phyloP scores from a whole-genome alignment of 1,284 basidiomycete species.

The Afroboletus lepidellus region DNA sequence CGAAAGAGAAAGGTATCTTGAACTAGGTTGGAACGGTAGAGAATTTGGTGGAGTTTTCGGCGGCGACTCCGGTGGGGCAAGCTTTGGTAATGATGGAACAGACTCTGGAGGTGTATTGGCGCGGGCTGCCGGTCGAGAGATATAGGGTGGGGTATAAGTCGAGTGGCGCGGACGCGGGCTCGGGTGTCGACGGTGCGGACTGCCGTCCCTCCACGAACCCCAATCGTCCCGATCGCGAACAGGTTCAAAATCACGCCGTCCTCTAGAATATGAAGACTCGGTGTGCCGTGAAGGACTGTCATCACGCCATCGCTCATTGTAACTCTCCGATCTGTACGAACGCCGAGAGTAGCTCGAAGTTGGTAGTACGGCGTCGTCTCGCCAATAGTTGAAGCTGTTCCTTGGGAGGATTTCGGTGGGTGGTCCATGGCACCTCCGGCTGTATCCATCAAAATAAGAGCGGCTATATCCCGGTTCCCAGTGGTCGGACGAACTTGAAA shows the following conservation, averaged over 20 bases:
- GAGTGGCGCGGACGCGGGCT: constrained; percentile 12
- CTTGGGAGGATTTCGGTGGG: neutral
- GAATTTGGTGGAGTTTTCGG: constrained; percentile 6
- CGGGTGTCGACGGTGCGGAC: neutral
- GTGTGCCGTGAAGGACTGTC: constrained; percentile 8
- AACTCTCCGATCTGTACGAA: constrained; percentile 6
- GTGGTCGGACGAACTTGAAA: constrained; percentile 1
- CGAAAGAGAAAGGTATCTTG: constrained; percentile 41
- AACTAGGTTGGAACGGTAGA: constrained; percentile 29
- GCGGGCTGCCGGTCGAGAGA: constrained; percentile 7
- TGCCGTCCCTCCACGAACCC: constrained; percentile 8
- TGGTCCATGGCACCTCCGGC: constrained; percentile 8
- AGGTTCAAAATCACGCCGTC: constrained; percentile 3
- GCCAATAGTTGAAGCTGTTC: constrained; percentile 25
- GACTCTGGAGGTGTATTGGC: constrained; percentile 7
- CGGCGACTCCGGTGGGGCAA: neutral
- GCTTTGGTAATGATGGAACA: neutral
- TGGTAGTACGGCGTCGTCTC: constrained; percentile 11
- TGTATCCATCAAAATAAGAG: constrained; percentile 7
- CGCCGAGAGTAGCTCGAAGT: constrained; percentile 6
- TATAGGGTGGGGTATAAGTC: constrained; percentile 8
- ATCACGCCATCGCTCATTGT: constrained; percentile 10
- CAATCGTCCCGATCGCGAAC: constrained; percentile 6
- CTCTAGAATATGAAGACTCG: constrained; percentile 14
- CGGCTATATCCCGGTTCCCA: constrained; percentile 3